Evolutionary conservation across 225 moss, liverwort and hornwort species (phyloP).

Genomic region (Bryum argenteum): DNA sequence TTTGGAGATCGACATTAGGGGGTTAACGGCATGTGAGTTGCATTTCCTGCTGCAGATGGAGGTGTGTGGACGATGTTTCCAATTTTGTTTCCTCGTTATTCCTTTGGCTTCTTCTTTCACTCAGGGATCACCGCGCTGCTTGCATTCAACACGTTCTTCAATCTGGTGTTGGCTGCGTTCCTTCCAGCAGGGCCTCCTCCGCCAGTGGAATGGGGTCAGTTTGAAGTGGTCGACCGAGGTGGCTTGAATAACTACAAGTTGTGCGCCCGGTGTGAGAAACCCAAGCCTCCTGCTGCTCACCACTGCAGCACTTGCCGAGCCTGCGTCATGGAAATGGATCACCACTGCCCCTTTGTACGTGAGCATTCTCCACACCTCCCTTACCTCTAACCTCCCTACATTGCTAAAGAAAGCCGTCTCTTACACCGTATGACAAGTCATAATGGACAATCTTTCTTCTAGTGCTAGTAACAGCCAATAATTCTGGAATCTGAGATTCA

Average conservation of each 20-base stretch:
- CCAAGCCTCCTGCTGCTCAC: slow-evolving; percentile 67
- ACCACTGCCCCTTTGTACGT: slow-evolving; percentile 86
- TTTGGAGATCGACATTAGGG: no score
- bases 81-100: slow-evolving; percentile 59
- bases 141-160: slow-evolving; percentile 69
- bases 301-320: slow-evolving; percentile 75
- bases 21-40: no score
- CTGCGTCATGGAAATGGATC: slow-evolving; percentile 80
- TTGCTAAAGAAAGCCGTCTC: neutral
- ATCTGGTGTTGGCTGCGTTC: slow-evolving; percentile 57
- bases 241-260: slow-evolving; percentile 67
- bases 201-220: slow-evolving; percentile 61
- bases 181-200: slow-evolving; percentile 58
- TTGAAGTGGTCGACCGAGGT: slow-evolving; percentile 53
- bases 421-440: no score
- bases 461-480: no score
- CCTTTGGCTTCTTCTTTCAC: slow-evolving; percentile 52
- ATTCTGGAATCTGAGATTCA: no score
- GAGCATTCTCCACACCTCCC: neutral
- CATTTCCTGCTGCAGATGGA: slow-evolving; percentile 45
- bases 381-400: neutral
- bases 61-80: slow-evolving; percentile 78
- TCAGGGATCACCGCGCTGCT: slow-evolving; percentile 53
- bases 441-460: no score
- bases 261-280: slow-evolving; percentile 63